These are phyloP conservation scores for Clavulina sp. DNA, from an alignment of 768 basidiomycete genomes.

Conservation along the genomic window DNA sequence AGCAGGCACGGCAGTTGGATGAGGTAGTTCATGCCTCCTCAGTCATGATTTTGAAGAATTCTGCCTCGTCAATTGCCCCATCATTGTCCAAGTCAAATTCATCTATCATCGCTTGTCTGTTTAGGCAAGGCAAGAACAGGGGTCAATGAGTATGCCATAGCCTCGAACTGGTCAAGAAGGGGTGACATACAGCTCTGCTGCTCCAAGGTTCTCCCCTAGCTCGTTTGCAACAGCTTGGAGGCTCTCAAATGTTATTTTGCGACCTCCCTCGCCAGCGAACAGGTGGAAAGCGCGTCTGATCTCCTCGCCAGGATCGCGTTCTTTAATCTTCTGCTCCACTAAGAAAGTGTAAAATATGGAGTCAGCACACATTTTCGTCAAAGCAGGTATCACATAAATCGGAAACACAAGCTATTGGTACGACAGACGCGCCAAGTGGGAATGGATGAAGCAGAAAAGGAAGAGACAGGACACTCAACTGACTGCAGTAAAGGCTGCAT, in stretches of 20 bases:
- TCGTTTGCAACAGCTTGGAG: slow-evolving; percentile 89
- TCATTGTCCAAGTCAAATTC: slow-evolving; percentile 99
- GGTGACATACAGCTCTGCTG: slow-evolving; percentile 78
- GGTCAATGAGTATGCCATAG: neutral
- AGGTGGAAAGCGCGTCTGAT: slow-evolving; percentile 90
- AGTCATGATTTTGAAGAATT: slow-evolving; percentile 95
- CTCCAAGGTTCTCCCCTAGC: slow-evolving; percentile 85
- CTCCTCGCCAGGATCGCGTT: slow-evolving; percentile 92
- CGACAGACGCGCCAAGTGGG: too few relatives aligned
- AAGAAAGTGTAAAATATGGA: slow-evolving; percentile 6
- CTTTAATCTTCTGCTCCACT: slow-evolving; percentile 92
- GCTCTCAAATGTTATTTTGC: slow-evolving; percentile 84
- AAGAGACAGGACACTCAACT: slow-evolving; percentile 40
- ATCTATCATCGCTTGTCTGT: slow-evolving; percentile 98
- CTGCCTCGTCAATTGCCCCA: slow-evolving; percentile 90
- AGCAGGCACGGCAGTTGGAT: neutral
- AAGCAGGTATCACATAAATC: neutral
- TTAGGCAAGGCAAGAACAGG: neutral
- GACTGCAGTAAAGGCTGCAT: slow-evolving; percentile 85
- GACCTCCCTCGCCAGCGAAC: slow-evolving; percentile 91
- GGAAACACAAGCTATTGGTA: neutral
- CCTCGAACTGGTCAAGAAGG: neutral
- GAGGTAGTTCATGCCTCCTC: slow-evolving; percentile 35
- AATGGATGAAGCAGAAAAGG: too few relatives aligned
- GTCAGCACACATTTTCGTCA: neutral